These are phyloP conservation scores for Larix sibirica DNA, from an alignment of 83 land plant species.

Conservation along the genomic window DNA sequence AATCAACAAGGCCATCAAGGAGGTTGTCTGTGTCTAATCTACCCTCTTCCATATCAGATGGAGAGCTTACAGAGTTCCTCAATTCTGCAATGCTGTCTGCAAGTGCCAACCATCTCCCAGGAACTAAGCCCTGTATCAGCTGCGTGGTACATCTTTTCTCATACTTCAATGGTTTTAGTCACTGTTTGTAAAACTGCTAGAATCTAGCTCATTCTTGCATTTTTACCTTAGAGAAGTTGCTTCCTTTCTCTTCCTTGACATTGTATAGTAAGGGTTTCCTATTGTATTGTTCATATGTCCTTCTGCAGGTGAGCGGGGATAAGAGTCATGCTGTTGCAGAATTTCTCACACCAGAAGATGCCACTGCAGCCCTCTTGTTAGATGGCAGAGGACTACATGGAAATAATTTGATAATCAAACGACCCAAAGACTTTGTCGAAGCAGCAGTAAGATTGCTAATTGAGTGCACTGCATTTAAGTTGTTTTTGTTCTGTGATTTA, in stretches of 20 bases:
- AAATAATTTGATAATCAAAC: conserved; percentile 69
- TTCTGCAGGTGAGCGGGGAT: conserved; percentile 80
- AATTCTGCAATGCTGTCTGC: conserved; percentile 75
- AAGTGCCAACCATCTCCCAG: conserved; percentile 56
- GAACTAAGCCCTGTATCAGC: conserved; percentile 87
- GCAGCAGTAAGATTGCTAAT: conserved; percentile 59
- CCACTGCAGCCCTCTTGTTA: conserved; percentile 85
- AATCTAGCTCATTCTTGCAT: neutral
- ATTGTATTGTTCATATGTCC: conserved; percentile 2
- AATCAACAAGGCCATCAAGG: conserved; percentile 86
- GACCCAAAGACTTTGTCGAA: conserved; percentile 87
- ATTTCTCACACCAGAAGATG: conserved; percentile 97
- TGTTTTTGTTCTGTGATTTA: no score
- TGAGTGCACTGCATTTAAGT: neutral
- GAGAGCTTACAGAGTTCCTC: conserved; percentile 70
- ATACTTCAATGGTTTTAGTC: neutral
- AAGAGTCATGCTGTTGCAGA: conserved; percentile 90
- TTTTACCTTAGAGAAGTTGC: neutral
- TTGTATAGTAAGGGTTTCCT: neutral
- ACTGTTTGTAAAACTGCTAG: neutral
- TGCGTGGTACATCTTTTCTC: conserved; percentile 60
- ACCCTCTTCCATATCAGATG: conserved; percentile 82
- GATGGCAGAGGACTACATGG: conserved; percentile 79
- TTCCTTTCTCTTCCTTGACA: neutral
- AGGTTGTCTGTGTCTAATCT: conserved; percentile 84